phyloP scores from a whole-genome alignment of 768 basidiomycete species.

The Paxillus rubicundulus region DNA sequence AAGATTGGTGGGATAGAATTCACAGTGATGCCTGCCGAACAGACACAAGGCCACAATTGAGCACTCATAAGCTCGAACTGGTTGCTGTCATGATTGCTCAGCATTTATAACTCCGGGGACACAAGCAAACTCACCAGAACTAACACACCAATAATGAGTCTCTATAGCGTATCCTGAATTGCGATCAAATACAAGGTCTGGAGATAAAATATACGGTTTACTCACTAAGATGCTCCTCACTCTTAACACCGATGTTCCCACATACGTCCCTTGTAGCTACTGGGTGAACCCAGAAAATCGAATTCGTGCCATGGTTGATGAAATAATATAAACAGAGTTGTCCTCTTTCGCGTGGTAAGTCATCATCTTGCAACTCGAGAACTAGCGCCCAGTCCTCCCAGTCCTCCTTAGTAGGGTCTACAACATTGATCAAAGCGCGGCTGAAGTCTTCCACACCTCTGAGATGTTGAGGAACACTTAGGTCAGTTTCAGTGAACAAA shows the following conservation, averaged over 20 bases:
- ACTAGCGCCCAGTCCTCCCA: background rate
- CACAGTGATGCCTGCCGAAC: background rate
- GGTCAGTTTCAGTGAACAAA: constrained; percentile 36
- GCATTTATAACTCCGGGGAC: background rate
- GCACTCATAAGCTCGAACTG: background rate
- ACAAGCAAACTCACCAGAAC: background rate
- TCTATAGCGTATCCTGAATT: constrained; percentile 19
- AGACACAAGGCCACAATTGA: background rate
- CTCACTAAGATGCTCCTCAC: constrained; percentile 4
- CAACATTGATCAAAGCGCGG: background rate
- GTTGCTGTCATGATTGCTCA: background rate
- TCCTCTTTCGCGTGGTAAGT: background rate
- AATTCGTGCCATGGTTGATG: constrained; percentile 39
- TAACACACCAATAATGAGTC: constrained; percentile 21
- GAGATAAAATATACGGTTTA: background rate
- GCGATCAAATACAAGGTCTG: background rate
- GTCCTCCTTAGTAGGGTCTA: too few relatives aligned
- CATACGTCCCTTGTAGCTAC: constrained; percentile 32
- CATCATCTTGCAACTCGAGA: background rate
- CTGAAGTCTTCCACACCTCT: background rate
- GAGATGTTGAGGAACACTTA: background rate
- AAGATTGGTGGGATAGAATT: background rate
- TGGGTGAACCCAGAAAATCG: constrained; percentile 45
- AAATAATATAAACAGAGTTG: constrained; percentile 39
- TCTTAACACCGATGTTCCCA: constrained; percentile 36